phyloP scores from a whole-genome alignment of 768 basidiomycete species.

The Sporobolomyces pararoseus region DNA sequence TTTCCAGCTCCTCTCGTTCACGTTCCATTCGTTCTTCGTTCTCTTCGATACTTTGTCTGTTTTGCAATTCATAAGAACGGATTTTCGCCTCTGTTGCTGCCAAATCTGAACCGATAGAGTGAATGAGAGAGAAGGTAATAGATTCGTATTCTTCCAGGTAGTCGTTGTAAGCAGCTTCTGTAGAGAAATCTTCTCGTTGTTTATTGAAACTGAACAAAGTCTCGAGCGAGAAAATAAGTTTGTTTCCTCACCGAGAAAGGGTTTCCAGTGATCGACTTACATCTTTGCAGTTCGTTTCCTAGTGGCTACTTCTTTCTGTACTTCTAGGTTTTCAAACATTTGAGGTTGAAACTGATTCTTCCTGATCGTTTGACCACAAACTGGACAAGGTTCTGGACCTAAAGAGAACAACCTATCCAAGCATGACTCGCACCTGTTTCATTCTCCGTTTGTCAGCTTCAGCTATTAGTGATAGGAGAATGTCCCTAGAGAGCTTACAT shows the following conservation, averaged over 20 bases:
- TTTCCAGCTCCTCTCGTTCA: constrained; percentile 41
- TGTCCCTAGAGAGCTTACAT: constrained; percentile 58
- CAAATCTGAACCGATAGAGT: constrained; percentile 31
- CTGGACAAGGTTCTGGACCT: constrained; percentile 92
- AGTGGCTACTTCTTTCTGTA: constrained; percentile 91
- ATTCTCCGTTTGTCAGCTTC: neutral
- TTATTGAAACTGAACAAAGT: constrained; percentile 75
- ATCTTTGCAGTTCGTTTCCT: constrained; percentile 82
- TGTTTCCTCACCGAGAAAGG: neutral
- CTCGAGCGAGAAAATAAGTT: neutral
- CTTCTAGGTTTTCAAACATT: constrained; percentile 84
- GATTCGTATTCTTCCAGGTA: constrained; percentile 96
- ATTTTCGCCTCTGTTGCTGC: constrained; percentile 64
- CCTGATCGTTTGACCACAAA: constrained; percentile 77
- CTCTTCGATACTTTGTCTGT: constrained; percentile 73
- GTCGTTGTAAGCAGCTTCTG: constrained; percentile 79
- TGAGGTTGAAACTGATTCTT: constrained; percentile 94
- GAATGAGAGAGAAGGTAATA: constrained; percentile 54
- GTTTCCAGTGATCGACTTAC: constrained; percentile 53
- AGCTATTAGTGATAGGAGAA: neutral
- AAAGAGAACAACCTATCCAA: constrained; percentile 94
- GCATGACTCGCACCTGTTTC: constrained; percentile 88
- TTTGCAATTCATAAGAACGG: constrained; percentile 69
- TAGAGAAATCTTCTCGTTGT: constrained; percentile 77
- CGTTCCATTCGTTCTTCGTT: constrained; percentile 53